phyloP scores from a whole-genome alignment of 2,329 filamentous ascomycete genomes.

The Paracoccidioides lutzii region DNA sequence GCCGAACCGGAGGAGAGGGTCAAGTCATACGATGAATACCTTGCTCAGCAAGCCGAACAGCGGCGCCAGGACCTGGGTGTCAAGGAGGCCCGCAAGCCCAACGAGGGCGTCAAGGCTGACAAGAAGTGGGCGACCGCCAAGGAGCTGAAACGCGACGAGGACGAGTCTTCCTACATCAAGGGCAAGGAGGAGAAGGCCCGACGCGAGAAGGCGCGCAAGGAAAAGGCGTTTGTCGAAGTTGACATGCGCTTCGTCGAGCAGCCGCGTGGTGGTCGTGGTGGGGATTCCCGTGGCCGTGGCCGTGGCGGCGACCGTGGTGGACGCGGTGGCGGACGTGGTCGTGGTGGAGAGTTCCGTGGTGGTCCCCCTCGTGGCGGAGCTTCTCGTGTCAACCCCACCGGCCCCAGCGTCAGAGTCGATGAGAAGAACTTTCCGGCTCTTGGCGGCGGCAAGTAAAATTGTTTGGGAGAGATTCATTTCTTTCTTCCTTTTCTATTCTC shows the following conservation, averaged over 20 bases:
- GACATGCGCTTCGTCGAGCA: conserved; percentile 71
- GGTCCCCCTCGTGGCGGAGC: conserved; percentile 21
- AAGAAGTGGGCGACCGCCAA: conserved; percentile 91
- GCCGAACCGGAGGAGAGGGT: conserved; percentile 69
- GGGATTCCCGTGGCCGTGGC: conserved; percentile 37
- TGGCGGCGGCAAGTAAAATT: conserved; percentile 12
- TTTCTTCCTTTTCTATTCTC: background rate
- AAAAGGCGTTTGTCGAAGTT: conserved; percentile 80
- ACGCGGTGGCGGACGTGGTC: conserved; percentile 24
- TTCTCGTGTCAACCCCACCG: conserved; percentile 10
- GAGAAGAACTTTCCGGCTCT: conserved; percentile 37
- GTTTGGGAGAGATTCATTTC: background rate
- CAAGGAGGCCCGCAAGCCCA: conserved; percentile 71
- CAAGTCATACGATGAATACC: conserved; percentile 82
- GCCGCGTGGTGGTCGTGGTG: conserved; percentile 42
- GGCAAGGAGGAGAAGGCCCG: conserved; percentile 60
- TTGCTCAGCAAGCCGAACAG: conserved; percentile 63
- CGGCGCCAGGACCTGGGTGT: conserved; percentile 53
- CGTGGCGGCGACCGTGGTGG: conserved; percentile 22
- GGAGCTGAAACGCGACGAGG: conserved; percentile 41
- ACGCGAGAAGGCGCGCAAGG: conserved; percentile 79
- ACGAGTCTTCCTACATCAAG: conserved; percentile 62
- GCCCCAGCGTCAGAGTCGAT: conserved; percentile 30
- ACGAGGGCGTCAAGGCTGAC: conserved; percentile 76
- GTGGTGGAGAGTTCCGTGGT: conserved; percentile 35